These are phyloP conservation scores for Rhododendron griersonianum DNA, from an alignment of 148 eudicot genomes.

Conservation along the genomic window DNA sequence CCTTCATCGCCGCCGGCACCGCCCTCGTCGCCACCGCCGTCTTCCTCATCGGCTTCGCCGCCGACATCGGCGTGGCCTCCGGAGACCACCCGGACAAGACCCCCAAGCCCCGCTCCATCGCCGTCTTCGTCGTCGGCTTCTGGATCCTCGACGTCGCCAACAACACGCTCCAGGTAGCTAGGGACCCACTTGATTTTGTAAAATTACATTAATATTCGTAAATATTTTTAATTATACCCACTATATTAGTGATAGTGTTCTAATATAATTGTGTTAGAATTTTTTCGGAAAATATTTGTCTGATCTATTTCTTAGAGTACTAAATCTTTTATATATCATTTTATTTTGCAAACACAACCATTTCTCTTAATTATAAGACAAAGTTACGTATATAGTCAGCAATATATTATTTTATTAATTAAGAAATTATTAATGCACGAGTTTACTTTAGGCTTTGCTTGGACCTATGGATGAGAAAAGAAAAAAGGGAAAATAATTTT, in stretches of 20 bases:
- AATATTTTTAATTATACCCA: no score
- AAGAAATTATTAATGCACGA: no score
- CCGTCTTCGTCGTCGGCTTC: constrained; percentile 48
- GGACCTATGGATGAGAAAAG: no score
- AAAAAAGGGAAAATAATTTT: no score
- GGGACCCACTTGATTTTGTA: no score
- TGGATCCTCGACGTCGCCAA: constrained; percentile 61
- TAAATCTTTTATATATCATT: no score
- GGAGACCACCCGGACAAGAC: constrained; percentile 23
- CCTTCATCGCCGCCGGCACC: constrained; percentile 43
- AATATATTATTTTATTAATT: no score
- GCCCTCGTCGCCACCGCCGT: constrained; percentile 33
- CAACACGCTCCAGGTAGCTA: constrained; percentile 31
- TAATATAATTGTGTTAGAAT: background rate
- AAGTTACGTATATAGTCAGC: background rate
- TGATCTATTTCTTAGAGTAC: background rate
- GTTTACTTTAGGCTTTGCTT: no score
- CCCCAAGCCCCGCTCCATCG: constrained; percentile 41
- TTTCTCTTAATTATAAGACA: no score
- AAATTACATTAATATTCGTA: no score
- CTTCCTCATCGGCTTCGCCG: constrained; percentile 51
- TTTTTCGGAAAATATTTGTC: background rate
- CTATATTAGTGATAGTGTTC: no score
- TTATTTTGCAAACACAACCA: no score
- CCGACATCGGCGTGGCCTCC: constrained; percentile 37